Base-by-base conservation (phyloP, 192 early-diverging fungal genomes). In the Coemansia sp. region DNA sequence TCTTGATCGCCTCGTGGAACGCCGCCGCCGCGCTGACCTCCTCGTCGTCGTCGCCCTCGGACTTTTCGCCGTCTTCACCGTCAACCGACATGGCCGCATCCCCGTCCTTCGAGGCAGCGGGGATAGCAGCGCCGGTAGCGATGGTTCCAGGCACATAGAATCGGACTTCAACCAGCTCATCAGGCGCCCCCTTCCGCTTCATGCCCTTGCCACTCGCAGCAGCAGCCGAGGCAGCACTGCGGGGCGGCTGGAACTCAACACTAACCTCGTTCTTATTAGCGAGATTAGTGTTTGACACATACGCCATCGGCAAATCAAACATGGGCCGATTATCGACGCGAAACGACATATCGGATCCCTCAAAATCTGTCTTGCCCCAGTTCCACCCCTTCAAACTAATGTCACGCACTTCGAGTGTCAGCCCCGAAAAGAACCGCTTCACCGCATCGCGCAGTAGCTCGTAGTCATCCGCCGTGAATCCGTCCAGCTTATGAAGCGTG, bases 321-420 rank as follows among this genome's bases (percentile, higher is more conserved):
- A 93, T 89, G 31, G 89, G 86, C 63, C 92, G 93, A 59, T 78
- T 78, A 61, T 92, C 91, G 31, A 87, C 93, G 31, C 87, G 92
- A 84, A 99, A 99, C 7, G 88, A 70, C 71, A 99, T 76, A 36
- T 87, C 73, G 31, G 86, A 86, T 79, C 90, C 89, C 70, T 92
- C 86, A 66, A 94, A 93, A 45, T 93, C 93, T 20, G 90, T 85
- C 68, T 89, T 87, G 58, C 97, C 97, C 97, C 97, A 99, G 85
- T 99, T 98, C 91, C 94, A 96, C 31, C 97, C 97, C 64, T 90
- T 91, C 10, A 96, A 74, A 65, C 94, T 94, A 49, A 93, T 73
- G 64, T 99, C 96, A 67, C 89, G 91, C 25, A 79, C 70, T 64
- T 98, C 95, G 19, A 99, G 72, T 0, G 77, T 82, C 45, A 93